Evolutionary conservation across 2,329 filamentous ascomycete species (phyloP).

Genomic region (Penicillium thymicola): DNA sequence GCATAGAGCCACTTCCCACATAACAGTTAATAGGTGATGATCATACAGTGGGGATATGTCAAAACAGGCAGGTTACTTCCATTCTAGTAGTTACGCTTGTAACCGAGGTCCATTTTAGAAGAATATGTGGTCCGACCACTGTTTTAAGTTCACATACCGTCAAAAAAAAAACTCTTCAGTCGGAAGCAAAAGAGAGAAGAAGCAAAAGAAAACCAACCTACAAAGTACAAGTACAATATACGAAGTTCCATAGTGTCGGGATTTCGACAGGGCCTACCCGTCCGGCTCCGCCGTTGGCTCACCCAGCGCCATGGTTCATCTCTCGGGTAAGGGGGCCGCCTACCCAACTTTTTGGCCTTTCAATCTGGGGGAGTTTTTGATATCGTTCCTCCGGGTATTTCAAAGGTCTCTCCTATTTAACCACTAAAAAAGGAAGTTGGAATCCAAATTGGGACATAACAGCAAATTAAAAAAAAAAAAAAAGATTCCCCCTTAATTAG

Average conservation of each 20-base stretch:
- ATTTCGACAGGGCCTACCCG: slow-evolving; percentile 15
- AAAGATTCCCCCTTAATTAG: neutral
- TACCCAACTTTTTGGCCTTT: neutral
- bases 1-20: neutral
- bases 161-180: neutral
- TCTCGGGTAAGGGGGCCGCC: slow-evolving; percentile 22
- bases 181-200: neutral
- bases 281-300: slow-evolving; percentile 17
- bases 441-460: neutral
- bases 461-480: neutral
- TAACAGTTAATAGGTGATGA: too few species aligned
- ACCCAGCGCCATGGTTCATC: slow-evolving; percentile 38
- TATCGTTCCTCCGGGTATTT: neutral
- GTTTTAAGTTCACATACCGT: neutral
- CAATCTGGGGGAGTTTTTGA: neutral
- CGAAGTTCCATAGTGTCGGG: slow-evolving; percentile 28
- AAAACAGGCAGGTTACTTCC: neutral
- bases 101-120: neutral
- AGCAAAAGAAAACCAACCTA: neutral
- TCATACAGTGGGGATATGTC: neutral
- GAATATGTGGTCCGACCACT: neutral
- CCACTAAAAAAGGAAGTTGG: neutral
- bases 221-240: neutral
- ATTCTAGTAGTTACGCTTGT: neutral
- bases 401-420: neutral